Evolutionary conservation across 2,329 filamentous ascomycete genomes (phyloP), one percentile per base, ranked within the genome.

Genomic region (Verticillium longisporum): DNA sequence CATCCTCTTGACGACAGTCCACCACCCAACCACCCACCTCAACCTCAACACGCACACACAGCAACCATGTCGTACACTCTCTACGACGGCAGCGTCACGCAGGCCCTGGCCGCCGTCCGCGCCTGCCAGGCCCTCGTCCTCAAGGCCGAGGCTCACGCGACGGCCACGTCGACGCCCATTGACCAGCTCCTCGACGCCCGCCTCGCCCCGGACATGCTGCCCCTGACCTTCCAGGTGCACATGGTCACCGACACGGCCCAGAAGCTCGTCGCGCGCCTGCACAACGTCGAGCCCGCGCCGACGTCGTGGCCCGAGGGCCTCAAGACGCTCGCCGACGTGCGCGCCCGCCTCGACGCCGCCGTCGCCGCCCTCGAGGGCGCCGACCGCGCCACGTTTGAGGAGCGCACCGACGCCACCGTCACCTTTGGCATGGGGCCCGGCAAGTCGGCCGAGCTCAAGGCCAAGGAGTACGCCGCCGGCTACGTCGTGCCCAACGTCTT

Each of bases 401-500:
- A 34, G 26, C 13, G 54, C 26, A 32, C 26, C 26, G 54, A 55
- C 26, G 32, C 26, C 26, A n/a, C 9, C 13, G 54, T 55, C 32
- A 10, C 31, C 26, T 55, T 75, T 4, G 68, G 64, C 2, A n/a
- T 76, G 6, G 75, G 74, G 1, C 65, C 68, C 18, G 63, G 64
- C 38, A 71, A 68, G 62, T 63, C 58, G n/a, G 68, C 61, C 36
- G 41, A 68, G 50, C 59, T 74, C 57, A 61, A 65, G 38, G 68
- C 65, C 56, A 34, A 65, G 55, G 71, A 75, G 1, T 88, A 84
- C 68, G 68, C 83, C 21, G 68, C 72, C 50, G 72, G 73, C 3
- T 84, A 80, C 70, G 77, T 73, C 4, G 60, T 86, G 54, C 85
- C 87, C 26, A 88, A 89, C 68, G 72, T 88, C 66, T 88, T 79